Conservation (phyloP, 2,329 filamentous ascomycete genomes). For the Setomelanomma holmii region DNA sequence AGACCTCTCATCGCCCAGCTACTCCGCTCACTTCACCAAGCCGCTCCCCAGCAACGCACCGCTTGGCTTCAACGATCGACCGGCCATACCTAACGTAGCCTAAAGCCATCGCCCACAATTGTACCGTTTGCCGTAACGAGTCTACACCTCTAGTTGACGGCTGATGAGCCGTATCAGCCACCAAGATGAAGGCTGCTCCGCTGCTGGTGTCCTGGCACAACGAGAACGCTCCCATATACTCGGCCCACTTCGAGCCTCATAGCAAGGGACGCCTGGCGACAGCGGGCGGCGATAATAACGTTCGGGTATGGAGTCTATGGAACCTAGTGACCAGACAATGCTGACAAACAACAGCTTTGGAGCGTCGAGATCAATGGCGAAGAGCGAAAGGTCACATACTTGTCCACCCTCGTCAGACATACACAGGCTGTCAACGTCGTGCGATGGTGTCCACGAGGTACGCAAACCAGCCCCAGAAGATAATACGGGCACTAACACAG, state of each 20-base stretch:
- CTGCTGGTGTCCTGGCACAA: conserved; percentile 99
- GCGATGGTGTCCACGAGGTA: conserved; percentile 92
- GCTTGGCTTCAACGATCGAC: conserved; percentile 16
- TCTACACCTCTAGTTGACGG: conserved; percentile 5
- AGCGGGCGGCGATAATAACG: conserved; percentile 94
- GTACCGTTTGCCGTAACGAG: not conserved
- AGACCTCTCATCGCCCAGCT: conserved; percentile 13
- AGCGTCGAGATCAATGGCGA: conserved; percentile 85
- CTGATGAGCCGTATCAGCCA: conserved; percentile 28
- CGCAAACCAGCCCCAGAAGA: conserved; percentile 26
- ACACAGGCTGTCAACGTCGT: conserved; percentile 98
- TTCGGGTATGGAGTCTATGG: conserved; percentile 68
- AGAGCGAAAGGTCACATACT: conserved; percentile 86
- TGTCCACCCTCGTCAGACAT: conserved; percentile 90
- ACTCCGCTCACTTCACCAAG: conserved; percentile 18
- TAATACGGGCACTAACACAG: conserved; percentile 29
- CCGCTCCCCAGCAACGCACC: conserved; percentile 15
- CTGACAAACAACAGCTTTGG: conserved; percentile 74
- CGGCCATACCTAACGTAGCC: conserved; percentile 5
- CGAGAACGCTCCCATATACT: conserved; percentile 95
- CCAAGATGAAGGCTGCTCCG: conserved; percentile 88
- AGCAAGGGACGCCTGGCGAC: conserved; percentile 93
- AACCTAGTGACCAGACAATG: conserved; percentile 12
- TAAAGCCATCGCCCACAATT: not conserved
- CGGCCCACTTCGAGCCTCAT: conserved; percentile 91